These are phyloP conservation scores for Aristolochia fimbriata DNA, from an alignment of 164 flowering plant genomes.

Conservation along the genomic window DNA sequence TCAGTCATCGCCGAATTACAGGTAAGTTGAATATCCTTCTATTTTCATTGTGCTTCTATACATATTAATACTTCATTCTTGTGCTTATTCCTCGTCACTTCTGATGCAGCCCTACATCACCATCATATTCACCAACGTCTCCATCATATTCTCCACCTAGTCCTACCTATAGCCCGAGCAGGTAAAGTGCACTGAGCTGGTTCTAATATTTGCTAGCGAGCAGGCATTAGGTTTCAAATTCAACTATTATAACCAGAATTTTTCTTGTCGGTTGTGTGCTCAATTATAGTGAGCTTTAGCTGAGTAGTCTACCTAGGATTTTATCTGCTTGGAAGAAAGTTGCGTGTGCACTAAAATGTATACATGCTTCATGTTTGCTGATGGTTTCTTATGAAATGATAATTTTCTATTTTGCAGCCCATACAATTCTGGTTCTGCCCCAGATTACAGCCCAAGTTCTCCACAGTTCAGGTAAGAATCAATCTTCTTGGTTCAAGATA, in stretches of 20 bases:
- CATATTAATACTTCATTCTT: neutral
- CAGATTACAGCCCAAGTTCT: constrained; percentile 90
- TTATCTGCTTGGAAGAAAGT: no score
- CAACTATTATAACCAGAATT: no score
- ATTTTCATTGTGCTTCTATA: neutral
- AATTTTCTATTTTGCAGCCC: constrained; percentile 44
- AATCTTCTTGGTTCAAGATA: neutral
- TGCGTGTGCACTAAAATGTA: no score
- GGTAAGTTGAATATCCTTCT: constrained; percentile 25
- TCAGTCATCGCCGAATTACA: constrained; percentile 88
- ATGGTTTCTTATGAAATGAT: neutral
- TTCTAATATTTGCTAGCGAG: no score
- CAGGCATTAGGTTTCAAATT: neutral
- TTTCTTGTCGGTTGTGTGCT: no score
- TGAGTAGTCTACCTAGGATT: no score
- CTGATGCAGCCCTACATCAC: constrained; percentile 83
- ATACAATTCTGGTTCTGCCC: constrained; percentile 53
- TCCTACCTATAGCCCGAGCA: constrained; percentile 93
- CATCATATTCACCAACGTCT: constrained; percentile 94
- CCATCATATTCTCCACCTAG: constrained; percentile 90
- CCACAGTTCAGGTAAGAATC: constrained; percentile 67
- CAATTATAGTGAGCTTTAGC: no score
- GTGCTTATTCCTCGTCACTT: constrained; percentile 2
- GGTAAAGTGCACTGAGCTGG: constrained; percentile 26
- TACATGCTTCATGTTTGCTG: no score